Percentiles rank a stretch among this genome's conserved stretches.
These are phyloP conservation scores for Vaucheria bursata DNA, from an alignment of 352 stramenopile genomes.

Conservation along the genomic window DNA sequence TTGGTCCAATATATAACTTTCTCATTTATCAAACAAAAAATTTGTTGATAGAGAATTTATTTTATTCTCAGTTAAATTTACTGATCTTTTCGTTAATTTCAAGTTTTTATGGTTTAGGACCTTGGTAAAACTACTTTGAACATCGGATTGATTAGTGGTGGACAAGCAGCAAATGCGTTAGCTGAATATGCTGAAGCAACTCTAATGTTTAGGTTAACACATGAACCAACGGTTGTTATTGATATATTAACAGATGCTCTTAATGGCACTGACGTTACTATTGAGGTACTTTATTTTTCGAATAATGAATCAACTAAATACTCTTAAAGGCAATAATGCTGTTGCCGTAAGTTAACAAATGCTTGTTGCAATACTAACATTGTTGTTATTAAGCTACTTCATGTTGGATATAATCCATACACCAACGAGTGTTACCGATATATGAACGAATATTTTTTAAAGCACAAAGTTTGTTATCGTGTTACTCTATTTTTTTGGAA, in stretches of 20 bases:
- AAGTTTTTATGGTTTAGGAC: no score
- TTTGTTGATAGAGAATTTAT: no score
- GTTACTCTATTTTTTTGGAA: no score
- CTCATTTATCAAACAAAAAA: no score
- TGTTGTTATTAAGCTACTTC: background rate
- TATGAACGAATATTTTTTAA: slow-evolving; percentile 37
- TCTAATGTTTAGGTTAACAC: slow-evolving; percentile 73
- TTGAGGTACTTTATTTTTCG: background rate
- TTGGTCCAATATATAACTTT: no score
- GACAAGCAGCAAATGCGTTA: slow-evolving; percentile 67
- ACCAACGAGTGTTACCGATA: slow-evolving; percentile 60
- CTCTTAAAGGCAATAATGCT: no score
- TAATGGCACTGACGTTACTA: slow-evolving; percentile 8
- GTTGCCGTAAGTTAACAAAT: no score
- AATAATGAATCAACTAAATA: no score
- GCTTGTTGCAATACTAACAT: background rate
- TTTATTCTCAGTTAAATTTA: no score
- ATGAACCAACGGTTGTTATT: slow-evolving; percentile 61
- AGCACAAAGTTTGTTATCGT: no score
- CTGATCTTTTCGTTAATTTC: no score
- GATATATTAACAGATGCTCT: slow-evolving; percentile 63
- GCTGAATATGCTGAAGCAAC: slow-evolving; percentile 68
- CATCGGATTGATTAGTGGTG: slow-evolving; percentile 66
- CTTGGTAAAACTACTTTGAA: slow-evolving; percentile 70
- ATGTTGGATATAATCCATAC: slow-evolving; percentile 71